Evolutionary conservation across 164 flowering plant species (phyloP).

Genomic region (Santalum album): DNA sequence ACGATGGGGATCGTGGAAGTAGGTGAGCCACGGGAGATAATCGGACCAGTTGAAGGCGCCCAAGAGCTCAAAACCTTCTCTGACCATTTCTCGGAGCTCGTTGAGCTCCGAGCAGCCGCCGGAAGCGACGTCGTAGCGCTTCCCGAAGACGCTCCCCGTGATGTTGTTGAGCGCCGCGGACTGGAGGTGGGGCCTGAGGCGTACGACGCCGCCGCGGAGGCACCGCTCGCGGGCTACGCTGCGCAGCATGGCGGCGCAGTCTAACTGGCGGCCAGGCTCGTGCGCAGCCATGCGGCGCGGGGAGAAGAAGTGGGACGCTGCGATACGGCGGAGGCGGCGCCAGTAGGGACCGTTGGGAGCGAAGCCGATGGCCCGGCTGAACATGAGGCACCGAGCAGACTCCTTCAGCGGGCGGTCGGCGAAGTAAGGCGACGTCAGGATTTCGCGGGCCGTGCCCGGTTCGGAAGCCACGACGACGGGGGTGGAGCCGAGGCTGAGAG

Average conservation of each 20-base stretch:
- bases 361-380: constrained; percentile 73
- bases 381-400: constrained; percentile 60
- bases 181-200: constrained; percentile 38
- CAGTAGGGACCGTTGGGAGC: constrained; percentile 70
- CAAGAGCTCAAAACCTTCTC: constrained; percentile 71
- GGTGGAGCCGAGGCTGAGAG: constrained; percentile 57
- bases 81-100: constrained; percentile 44
- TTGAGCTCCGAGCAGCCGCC: constrained; percentile 13
- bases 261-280: constrained; percentile 33
- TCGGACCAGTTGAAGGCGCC: constrained; percentile 80
- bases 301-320: constrained; percentile 53
- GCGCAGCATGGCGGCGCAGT: constrained; percentile 34
- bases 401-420: constrained; percentile 71
- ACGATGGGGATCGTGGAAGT: constrained; percentile 39
- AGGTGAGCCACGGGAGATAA: constrained; percentile 48
- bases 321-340: constrained; percentile 54
- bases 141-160: constrained; percentile 65
- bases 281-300: constrained; percentile 46
- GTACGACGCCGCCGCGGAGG: constrained; percentile 28
- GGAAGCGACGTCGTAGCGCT: constrained; percentile 19
- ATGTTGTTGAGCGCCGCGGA: constrained; percentile 40
- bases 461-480: constrained; percentile 54
- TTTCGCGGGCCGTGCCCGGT: constrained; percentile 47
- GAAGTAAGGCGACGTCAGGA: constrained; percentile 46
- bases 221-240: constrained; percentile 23